These are phyloP conservation scores for Santalum album DNA, from an alignment of 164 flowering plant genomes.

Conservation along the genomic window DNA sequence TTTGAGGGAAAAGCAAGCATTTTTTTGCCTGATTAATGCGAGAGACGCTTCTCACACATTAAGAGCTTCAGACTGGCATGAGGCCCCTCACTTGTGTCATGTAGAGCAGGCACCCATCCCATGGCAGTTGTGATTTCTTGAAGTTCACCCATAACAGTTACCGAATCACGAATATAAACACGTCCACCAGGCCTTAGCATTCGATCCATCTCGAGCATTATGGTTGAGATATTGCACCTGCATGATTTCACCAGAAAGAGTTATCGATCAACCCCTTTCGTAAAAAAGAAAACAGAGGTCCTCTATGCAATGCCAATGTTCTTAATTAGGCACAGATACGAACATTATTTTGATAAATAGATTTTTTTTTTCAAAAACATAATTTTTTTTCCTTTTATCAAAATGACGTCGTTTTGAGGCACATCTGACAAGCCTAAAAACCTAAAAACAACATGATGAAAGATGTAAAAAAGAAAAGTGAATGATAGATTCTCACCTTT, in stretches of 20 bases:
- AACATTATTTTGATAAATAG: too few relatives aligned
- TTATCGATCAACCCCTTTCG: background rate
- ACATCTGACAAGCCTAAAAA: background rate
- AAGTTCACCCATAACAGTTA: conserved; percentile 39
- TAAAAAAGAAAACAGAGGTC: background rate
- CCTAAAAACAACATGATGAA: background rate
- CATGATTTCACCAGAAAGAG: too few relatives aligned
- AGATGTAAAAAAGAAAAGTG: background rate
- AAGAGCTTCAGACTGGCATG: conserved; percentile 55
- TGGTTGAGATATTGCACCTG: conserved; percentile 57
- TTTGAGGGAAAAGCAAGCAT: too few relatives aligned
- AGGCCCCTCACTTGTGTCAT: conserved; percentile 69
- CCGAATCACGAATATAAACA: conserved; percentile 62
- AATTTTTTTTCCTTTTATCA: too few relatives aligned
- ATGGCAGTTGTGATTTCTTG: conserved; percentile 41
- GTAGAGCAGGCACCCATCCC: conserved; percentile 69
- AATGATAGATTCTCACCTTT: conserved; percentile 34
- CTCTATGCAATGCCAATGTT: too few relatives aligned
- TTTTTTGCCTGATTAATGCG: too few relatives aligned
- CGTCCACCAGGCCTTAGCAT: conserved; percentile 74
- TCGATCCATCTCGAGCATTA: conserved; percentile 85
- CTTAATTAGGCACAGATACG: too few relatives aligned
- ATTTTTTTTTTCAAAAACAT: too few relatives aligned
- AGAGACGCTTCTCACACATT: conserved; percentile 41
- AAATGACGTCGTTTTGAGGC: too few relatives aligned